These are phyloP conservation scores for Nakazawaea populi DNA, from an alignment of 805 yeast genomes.

Conservation along the genomic window DNA sequence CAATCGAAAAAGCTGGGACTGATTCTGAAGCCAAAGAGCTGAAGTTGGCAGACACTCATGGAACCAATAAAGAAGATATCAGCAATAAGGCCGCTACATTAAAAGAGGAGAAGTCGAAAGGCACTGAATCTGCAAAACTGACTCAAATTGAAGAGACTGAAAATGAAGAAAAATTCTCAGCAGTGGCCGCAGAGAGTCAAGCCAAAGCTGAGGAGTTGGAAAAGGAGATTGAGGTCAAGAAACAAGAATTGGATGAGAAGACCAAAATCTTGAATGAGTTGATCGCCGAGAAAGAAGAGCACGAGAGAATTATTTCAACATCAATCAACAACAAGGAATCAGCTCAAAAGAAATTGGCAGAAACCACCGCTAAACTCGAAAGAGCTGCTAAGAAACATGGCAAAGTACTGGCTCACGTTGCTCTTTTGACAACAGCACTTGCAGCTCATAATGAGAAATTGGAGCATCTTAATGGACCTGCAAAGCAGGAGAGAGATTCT, in stretches of 20 bases:
- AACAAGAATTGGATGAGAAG: slow-evolving; percentile 26
- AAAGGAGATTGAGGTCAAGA: slow-evolving; percentile 32
- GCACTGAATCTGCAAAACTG: slow-evolving; percentile 21
- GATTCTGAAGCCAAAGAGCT: slow-evolving; percentile 42
- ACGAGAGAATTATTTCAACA: slow-evolving; percentile 20
- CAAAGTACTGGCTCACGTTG: slow-evolving; percentile 36
- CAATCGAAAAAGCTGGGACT: slow-evolving; percentile 37
- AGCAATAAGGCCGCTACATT: slow-evolving; percentile 37
- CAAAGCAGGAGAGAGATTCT: slow-evolving; percentile 28
- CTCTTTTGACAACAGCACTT: slow-evolving; percentile 33
- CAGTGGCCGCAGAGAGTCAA: slow-evolving; percentile 32
- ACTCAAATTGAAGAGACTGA: slow-evolving; percentile 23
- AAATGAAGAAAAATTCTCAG: slow-evolving; percentile 29
- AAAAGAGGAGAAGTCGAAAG: slow-evolving; percentile 26
- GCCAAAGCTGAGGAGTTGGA: slow-evolving; percentile 31
- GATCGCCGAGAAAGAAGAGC: slow-evolving; percentile 35
- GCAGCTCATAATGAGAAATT: slow-evolving; percentile 40
- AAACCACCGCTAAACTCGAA: slow-evolving; percentile 28
- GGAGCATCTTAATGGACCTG: slow-evolving; percentile 28
- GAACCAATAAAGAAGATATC: slow-evolving; percentile 35
- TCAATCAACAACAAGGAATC: slow-evolving; percentile 32
- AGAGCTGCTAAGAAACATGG: slow-evolving; percentile 32
- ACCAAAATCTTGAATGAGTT: slow-evolving; percentile 30
- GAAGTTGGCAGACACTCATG: slow-evolving; percentile 41
- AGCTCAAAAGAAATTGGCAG: slow-evolving; percentile 29